Conservation (phyloP, 768 basidiomycete species). For the Gymnopilus junonius region DNA sequence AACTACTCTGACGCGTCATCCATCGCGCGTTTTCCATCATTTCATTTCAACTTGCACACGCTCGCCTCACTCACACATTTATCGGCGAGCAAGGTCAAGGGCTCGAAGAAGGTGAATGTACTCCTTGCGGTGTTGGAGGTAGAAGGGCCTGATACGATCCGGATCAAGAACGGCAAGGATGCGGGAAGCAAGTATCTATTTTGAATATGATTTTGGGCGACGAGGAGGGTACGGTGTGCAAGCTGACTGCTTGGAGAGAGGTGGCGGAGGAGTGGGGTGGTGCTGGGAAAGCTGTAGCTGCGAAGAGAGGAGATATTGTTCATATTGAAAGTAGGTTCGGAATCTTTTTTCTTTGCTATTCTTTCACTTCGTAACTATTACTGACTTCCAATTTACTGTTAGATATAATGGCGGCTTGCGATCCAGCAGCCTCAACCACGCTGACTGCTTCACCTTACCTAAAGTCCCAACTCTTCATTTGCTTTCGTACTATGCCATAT, state of each 20-base stretch:
- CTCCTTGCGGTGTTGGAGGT: conserved; percentile 75
- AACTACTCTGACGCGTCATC: conserved; percentile 70
- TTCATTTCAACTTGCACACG: conserved; percentile 70
- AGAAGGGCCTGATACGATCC: conserved; percentile 74
- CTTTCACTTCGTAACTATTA: background rate
- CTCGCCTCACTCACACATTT: conserved; percentile 56
- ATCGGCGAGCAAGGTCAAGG: conserved; percentile 31
- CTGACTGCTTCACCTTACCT: conserved; percentile 74
- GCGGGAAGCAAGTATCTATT: conserved; percentile 72
- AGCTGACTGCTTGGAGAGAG: conserved; percentile 81
- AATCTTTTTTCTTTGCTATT: conserved; percentile 1
- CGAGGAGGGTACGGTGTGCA: conserved; percentile 68
- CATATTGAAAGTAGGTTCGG: conserved; percentile 63
- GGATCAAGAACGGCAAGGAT: conserved; percentile 68
- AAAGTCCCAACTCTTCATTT: conserved; percentile 65
- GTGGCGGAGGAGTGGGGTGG: conserved; percentile 75
- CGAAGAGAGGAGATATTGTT: conserved; percentile 75
- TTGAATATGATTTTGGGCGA: conserved; percentile 77
- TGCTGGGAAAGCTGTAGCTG: conserved; percentile 38
- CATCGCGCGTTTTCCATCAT: conserved; percentile 73
- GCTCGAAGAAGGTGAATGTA: conserved; percentile 55
- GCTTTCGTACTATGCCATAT: conserved; percentile 79
- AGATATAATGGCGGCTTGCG: conserved; percentile 60
- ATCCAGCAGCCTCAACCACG: conserved; percentile 46
- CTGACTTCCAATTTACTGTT: conserved; percentile 4